phyloP scores from a whole-genome alignment of 345 rosid species.

The Populus davidiana region DNA sequence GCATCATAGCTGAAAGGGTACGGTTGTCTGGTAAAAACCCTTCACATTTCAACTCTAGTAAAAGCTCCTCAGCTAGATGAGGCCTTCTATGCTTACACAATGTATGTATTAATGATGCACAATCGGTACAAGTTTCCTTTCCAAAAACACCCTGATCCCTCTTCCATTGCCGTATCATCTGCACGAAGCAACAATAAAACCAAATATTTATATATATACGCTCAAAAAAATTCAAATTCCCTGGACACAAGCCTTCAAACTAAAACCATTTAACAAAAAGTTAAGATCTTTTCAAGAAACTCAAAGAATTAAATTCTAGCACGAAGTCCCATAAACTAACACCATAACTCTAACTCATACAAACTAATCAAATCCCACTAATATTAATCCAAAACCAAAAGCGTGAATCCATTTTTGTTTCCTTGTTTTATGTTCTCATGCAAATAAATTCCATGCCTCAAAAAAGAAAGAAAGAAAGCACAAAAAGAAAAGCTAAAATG shows the following conservation, averaged over 20 bases:
- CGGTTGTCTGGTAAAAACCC: constrained; percentile 27
- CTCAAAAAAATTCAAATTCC: neutral
- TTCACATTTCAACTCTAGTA: constrained; percentile 40
- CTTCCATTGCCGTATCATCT: constrained; percentile 33
- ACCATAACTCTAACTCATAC: neutral
- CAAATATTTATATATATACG: neutral
- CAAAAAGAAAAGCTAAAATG: neutral
- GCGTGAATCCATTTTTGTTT: neutral
- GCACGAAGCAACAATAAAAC: neutral
- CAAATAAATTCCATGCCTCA: neutral
- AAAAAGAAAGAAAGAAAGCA: neutral
- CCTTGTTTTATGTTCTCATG: neutral
- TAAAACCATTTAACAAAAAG: neutral
- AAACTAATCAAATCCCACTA: neutral
- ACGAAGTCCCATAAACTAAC: neutral
- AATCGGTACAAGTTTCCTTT: constrained; percentile 33
- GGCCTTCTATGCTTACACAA: constrained; percentile 32
- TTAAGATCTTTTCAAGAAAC: neutral
- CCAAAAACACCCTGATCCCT: constrained; percentile 13
- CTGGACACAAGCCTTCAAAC: neutral
- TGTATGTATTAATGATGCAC: constrained; percentile 34
- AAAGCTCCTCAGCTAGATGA: constrained; percentile 41
- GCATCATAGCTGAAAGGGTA: constrained; percentile 50
- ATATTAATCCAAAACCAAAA: neutral
- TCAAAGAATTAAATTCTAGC: neutral